phyloP scores from a whole-genome alignment of 2,329 filamentous ascomycete species.

The Incumbomyces lentus region DNA sequence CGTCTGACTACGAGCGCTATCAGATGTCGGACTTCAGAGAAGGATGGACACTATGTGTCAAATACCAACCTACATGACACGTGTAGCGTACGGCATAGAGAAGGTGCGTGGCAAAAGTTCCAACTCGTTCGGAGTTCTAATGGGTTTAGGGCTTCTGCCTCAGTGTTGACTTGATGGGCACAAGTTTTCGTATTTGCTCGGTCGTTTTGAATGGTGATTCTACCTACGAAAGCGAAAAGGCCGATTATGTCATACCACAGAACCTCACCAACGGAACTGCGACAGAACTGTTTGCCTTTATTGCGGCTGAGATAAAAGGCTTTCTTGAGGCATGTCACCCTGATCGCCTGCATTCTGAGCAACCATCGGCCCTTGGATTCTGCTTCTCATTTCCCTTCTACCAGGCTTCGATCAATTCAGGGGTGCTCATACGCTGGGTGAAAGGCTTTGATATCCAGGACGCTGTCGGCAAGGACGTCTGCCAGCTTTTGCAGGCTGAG shows the following conservation, averaged over 20 bases:
- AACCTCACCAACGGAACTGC: not conserved
- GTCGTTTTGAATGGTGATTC: not conserved
- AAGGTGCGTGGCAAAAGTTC: not conserved
- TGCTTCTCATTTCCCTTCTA: constrained; percentile 5
- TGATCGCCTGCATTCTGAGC: not conserved
- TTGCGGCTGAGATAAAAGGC: constrained; percentile 3
- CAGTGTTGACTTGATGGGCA: not conserved
- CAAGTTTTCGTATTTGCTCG: not conserved
- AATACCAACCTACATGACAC: not conserved
- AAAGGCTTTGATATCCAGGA: constrained; percentile 5
- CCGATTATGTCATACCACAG: not conserved
- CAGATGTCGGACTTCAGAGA: not conserved
- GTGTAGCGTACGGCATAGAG: not conserved
- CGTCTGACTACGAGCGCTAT: too few relatives aligned
- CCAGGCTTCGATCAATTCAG: constrained; percentile 3
- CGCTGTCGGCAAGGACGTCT: constrained; percentile 5
- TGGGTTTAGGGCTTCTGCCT: not conserved
- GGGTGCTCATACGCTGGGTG: constrained; percentile 4
- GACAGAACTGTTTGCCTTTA: constrained; percentile 3
- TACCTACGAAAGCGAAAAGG: not conserved
- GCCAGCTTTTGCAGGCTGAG: constrained; percentile 3
- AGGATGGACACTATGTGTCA: not conserved
- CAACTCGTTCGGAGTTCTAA: too few relatives aligned
- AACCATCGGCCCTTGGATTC: not conserved
- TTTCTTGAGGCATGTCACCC: constrained; percentile 1